Percentiles rank a stretch among this genome's conserved stretches.
Conservation (phyloP, 108 stramenopile species). For the Pseudonitzschia multistriata region DNA sequence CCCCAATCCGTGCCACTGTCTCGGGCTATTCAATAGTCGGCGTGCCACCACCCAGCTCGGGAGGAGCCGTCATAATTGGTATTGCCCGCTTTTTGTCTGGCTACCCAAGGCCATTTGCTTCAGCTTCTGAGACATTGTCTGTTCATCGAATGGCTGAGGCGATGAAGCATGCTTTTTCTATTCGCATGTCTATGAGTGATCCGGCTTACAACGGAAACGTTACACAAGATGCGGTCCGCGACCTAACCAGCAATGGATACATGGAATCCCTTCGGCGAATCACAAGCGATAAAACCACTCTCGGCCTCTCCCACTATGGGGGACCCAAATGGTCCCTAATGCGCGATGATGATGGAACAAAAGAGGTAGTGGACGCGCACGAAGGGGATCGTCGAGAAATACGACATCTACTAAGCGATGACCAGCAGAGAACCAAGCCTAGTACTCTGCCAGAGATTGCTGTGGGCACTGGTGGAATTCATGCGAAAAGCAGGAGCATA, state of each 20-base stretch:
- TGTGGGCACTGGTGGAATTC: neutral
- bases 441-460: neutral
- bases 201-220: conserved; percentile 52
- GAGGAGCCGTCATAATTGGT: conserved; percentile 79
- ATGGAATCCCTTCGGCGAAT: conserved; percentile 58
- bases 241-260: conserved; percentile 47
- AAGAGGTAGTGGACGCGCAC: conserved; percentile 42
- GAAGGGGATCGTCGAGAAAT: conserved; percentile 62
- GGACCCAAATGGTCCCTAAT: conserved; percentile 72
- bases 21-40: conserved; percentile 60
- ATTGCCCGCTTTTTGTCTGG: conserved; percentile 60
- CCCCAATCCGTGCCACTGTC: conserved; percentile 49
- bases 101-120: conserved; percentile 45
- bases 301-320: conserved; percentile 50
- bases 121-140: conserved; percentile 53
- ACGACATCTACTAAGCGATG: neutral
- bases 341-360: conserved; percentile 38
- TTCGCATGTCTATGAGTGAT: conserved; percentile 83
- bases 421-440: neutral
- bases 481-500: neutral
- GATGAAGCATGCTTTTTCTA: conserved; percentile 74
- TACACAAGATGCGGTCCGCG: conserved; percentile 43
- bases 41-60: conserved; percentile 78
- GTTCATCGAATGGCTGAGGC: conserved; percentile 74
- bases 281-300: conserved; percentile 39